Evolutionary conservation across 2,329 filamentous ascomycete genomes (phyloP).

Genomic region (Tolypocladium tropicale): DNA sequence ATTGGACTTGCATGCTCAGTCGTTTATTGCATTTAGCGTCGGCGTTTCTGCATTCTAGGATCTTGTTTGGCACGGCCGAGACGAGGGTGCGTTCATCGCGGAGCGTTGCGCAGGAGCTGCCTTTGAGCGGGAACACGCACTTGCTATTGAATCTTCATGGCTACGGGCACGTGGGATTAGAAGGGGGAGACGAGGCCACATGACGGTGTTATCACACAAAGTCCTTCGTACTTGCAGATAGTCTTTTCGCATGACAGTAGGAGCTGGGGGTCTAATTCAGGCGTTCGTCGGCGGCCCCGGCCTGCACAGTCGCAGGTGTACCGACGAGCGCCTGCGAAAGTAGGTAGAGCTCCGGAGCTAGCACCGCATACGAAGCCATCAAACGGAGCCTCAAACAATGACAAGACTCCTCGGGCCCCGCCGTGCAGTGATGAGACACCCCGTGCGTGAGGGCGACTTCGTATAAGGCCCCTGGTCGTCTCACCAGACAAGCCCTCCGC

Average conservation of each 20-base stretch:
- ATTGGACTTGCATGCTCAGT: background rate
- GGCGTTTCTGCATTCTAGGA: background rate
- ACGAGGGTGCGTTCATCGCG: background rate
- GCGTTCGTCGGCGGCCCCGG: background rate
- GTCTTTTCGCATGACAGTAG: background rate
- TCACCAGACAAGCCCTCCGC: background rate
- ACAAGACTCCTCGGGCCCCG: background rate
- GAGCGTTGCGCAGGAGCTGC: background rate
- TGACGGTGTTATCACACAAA: background rate
- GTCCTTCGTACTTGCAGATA: background rate
- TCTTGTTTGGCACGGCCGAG: background rate
- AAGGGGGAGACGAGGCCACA: background rate
- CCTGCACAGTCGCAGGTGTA: background rate
- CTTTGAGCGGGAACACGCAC: background rate
- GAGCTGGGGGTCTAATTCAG: background rate
- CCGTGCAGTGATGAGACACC: background rate
- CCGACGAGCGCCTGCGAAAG: background rate
- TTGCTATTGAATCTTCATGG: background rate
- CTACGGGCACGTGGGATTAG: background rate
- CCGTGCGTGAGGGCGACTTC: background rate
- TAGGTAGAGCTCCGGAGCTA: background rate
- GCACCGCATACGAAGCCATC: background rate
- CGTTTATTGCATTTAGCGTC: background rate
- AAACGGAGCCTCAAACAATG: background rate
- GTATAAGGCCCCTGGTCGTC: background rate